Base-by-base conservation (phyloP, 1,139 yeast genomes). In the Hyphopichia fennica region DNA sequence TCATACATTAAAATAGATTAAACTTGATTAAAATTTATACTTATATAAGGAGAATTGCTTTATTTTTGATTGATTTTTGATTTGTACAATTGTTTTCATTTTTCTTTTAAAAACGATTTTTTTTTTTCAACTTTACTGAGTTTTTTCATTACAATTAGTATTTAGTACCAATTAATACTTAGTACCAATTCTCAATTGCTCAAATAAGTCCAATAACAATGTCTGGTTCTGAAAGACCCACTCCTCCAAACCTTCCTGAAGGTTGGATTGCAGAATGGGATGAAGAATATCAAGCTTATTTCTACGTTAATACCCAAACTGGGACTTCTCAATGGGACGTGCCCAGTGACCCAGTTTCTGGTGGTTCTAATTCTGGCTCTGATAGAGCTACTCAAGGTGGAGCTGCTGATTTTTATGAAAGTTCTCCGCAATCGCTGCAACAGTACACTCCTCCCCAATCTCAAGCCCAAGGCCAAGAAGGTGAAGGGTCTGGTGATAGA, bases 231-330 rank as follows among this genome's bases (percentile, higher is more conserved):
- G 23, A 28, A 18, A 29, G 16, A 23, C 40, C 40, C 3, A 19
- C 22, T 4, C 43, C 47, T 13, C 54, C 58, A 4, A 38, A 42
- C 18, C 42, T 60, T 27, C 68, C 67, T 4, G 46, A 47, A 4
- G 67, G 65, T 7, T 63, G 67, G 67, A 43, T 50, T 2, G 67
- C 66, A 9, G 57, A 57, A 40, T 63, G 62, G 62, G 67, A 63
- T 39, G 59, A 57, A 31, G 61, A 58, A 41, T 59, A 58, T 45
- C 40, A 56, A 39, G 42, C 48, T 30, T 62, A 50, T 42, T 63
- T 51, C 45, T 62, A 45, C 38, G 58, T 62, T 31, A 56, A 63
- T 43, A 47, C 49, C 17, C 37, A 40, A 16, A 59, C 63, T 3
- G 60, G 62, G 2, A 41, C 52, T 38, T 53, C 65, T 2, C 66